These are phyloP conservation scores for Ophiostoma fasciatum DNA, from an alignment of 2,329 filamentous ascomycete genomes.

Conservation along the genomic window DNA sequence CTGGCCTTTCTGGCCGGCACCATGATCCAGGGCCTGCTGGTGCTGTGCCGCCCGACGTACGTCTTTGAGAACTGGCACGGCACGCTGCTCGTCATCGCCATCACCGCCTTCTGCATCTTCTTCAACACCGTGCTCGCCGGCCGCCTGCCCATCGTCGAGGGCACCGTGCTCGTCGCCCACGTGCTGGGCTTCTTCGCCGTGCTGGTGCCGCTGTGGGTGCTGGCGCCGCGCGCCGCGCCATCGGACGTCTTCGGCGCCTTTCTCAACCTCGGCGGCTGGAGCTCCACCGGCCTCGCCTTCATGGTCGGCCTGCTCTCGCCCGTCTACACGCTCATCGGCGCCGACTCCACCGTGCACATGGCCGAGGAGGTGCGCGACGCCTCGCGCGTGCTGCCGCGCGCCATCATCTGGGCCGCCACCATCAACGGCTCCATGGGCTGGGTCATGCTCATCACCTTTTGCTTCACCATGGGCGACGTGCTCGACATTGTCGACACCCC, in stretches of 20 bases:
- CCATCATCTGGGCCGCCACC: conserved; percentile 21
- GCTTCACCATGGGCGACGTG: conserved; percentile 21
- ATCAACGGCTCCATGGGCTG: conserved; percentile 24
- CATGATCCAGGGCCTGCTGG: conserved; percentile 30
- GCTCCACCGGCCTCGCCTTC: conserved; percentile 27
- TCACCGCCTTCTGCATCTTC: conserved; percentile 29
- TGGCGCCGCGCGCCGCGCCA: conserved; percentile 13
- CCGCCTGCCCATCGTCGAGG: conserved; percentile 34
- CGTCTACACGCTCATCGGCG: conserved; percentile 22
- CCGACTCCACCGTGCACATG: conserved; percentile 22
- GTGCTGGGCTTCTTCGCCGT: conserved; percentile 26
- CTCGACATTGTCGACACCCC: conserved; percentile 17
- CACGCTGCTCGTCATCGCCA: conserved; percentile 32
- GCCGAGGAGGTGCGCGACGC: conserved; percentile 25
- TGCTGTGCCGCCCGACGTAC: conserved; percentile 26
- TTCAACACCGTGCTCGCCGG: conserved; percentile 34
- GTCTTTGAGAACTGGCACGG: conserved; percentile 29
- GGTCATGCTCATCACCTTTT: conserved; percentile 22
- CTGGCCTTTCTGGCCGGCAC: conserved; percentile 28
- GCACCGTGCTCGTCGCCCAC: conserved; percentile 34
- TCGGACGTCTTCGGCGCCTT: conserved; percentile 28
- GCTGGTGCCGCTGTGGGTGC: conserved; percentile 15
- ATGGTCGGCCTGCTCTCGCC: conserved; percentile 29
- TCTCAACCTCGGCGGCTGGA: conserved; percentile 33
- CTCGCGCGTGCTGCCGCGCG: conserved; percentile 19